These are phyloP conservation scores for Podila minutissima DNA, from an alignment of 192 early-diverging fungal species.

Conservation along the genomic window DNA sequence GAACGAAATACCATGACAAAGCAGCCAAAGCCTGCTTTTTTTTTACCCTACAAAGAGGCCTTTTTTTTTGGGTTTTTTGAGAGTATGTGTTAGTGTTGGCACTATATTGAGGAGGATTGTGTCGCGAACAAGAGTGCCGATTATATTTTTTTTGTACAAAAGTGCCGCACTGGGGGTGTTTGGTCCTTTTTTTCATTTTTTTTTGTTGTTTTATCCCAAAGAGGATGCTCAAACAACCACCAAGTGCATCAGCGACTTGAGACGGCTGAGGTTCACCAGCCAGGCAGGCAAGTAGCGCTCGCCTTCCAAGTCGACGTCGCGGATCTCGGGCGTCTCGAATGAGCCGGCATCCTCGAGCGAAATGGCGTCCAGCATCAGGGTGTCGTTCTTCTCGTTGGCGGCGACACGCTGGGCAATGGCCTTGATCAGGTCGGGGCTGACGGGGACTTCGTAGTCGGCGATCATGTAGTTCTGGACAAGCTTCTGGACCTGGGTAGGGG, in stretches of 20 bases:
- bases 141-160: no score
- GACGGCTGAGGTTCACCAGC: slow-evolving; percentile 39
- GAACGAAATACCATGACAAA: no score
- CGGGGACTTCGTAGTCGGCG: slow-evolving; percentile 92
- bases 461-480: slow-evolving; percentile 94
- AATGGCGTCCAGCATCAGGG: slow-evolving; percentile 88
- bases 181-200: no score
- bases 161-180: no score
- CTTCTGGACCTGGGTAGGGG: slow-evolving; percentile 98
- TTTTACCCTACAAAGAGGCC: no score
- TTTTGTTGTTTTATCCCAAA: no score
- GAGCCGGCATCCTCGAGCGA: slow-evolving; percentile 69
- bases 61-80: no score
- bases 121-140: no score
- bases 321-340: slow-evolving; percentile 64
- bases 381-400: slow-evolving; percentile 90
- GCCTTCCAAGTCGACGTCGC: slow-evolving; percentile 46
- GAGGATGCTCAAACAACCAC: slow-evolving; percentile 25
- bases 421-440: slow-evolving; percentile 89
- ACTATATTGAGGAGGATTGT: no score
- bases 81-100: no score
- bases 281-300: slow-evolving; percentile 61
- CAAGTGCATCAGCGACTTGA: slow-evolving; percentile 50
- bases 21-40: no score
- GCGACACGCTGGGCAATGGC: slow-evolving; percentile 87